Evolutionary conservation across 2,329 filamentous ascomycete species (phyloP).

Genomic region (Dothistroma pini): DNA sequence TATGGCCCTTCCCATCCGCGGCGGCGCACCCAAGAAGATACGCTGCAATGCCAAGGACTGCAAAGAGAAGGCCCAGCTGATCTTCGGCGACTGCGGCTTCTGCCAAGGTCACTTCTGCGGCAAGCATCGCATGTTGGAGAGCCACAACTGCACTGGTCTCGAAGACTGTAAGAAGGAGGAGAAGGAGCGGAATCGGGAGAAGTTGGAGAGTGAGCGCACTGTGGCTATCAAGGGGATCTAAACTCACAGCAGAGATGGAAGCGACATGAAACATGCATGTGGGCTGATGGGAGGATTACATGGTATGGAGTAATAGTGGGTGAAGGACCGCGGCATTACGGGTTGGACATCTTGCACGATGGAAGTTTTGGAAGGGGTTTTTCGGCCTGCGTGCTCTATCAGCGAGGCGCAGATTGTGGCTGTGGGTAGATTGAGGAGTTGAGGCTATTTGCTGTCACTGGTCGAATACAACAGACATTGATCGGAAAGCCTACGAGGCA

Average conservation of each 20-base stretch:
- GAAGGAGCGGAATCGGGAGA: slow-evolving; percentile 87
- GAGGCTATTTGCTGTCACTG: not conserved
- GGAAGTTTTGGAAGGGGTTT: not conserved
- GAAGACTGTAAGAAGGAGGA: slow-evolving; percentile 99
- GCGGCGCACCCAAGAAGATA: slow-evolving; percentile 67
- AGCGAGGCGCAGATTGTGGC: slow-evolving; percentile 2
- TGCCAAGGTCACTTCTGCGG: slow-evolving; percentile 92
- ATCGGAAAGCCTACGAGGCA: not conserved
- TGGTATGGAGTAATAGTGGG: not conserved
- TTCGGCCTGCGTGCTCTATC: slow-evolving; percentile 1
- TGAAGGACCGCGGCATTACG: not conserved
- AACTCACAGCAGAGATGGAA: not conserved
- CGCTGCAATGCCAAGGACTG: slow-evolving; percentile 88
- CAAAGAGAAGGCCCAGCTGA: slow-evolving; percentile 81
- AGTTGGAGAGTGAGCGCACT: slow-evolving; percentile 88
- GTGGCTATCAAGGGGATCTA: slow-evolving; percentile 89
- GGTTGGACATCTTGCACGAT: not conserved
- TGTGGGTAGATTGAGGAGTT: not conserved
- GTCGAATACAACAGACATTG: not conserved
- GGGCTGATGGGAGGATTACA: slow-evolving; percentile 5
- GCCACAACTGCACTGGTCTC: slow-evolving; percentile 86
- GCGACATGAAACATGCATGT: slow-evolving; percentile 7
- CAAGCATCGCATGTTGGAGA: slow-evolving; percentile 89
- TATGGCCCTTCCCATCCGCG: slow-evolving; percentile 55
- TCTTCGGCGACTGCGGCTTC: slow-evolving; percentile 94